phyloP scores from a whole-genome alignment of 441 rosid species.

The Eruca vesicaria region DNA sequence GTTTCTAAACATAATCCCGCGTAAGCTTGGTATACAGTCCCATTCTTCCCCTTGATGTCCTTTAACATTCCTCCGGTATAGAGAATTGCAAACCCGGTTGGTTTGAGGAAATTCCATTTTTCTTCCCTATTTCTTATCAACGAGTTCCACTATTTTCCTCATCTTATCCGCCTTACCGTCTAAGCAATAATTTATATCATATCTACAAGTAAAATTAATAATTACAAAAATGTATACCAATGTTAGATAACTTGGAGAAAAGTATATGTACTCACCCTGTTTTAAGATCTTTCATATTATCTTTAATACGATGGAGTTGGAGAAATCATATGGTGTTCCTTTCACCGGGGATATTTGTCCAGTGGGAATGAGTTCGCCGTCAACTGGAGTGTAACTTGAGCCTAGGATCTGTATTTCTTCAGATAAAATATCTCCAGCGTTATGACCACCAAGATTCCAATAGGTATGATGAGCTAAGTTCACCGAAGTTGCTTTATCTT shows the following conservation, averaged over 20 bases:
- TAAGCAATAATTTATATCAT: constrained; percentile 74
- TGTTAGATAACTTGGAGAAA: not conserved
- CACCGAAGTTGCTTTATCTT: constrained; percentile 69
- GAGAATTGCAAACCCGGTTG: constrained; percentile 80
- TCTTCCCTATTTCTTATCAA: constrained; percentile 63
- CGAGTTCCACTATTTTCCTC: constrained; percentile 55
- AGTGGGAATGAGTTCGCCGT: constrained; percentile 65
- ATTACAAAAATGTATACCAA: not conserved
- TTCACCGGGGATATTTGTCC: constrained; percentile 56
- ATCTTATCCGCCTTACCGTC: constrained; percentile 38
- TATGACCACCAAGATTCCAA: constrained; percentile 88
- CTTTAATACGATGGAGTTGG: constrained; percentile 41
- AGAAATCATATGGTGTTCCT: constrained; percentile 84
- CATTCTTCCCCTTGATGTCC: constrained; percentile 63
- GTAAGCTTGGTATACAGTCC: constrained; percentile 54
- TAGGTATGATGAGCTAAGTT: constrained; percentile 81
- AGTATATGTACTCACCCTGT: constrained; percentile 39
- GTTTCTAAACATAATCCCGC: constrained; percentile 81
- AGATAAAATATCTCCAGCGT: constrained; percentile 61
- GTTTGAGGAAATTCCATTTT: constrained; percentile 61
- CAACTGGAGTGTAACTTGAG: constrained; percentile 59
- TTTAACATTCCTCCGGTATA: constrained; percentile 59
- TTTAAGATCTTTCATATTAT: constrained; percentile 51
- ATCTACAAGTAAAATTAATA: constrained; percentile 24
- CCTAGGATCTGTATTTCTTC: constrained; percentile 59